Evolutionary conservation across 2,329 filamentous ascomycete genomes (phyloP), one percentile per base, ranked within the genome.

Genomic region (Alternaria brassicae): DNA sequence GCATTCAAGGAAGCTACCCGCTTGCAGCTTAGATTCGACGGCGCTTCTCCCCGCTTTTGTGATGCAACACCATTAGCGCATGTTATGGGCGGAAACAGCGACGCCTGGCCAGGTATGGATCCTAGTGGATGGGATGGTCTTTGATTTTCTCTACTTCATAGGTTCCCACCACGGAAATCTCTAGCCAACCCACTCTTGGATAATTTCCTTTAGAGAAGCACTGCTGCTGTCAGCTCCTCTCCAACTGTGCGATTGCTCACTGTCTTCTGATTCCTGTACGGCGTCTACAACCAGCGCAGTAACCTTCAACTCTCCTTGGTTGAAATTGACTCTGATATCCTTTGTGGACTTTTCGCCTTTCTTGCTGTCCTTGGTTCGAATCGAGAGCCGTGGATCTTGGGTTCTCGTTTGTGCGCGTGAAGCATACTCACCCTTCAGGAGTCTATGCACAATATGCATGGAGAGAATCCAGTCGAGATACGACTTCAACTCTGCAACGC

Each of bases 391-490:
- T 27, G 72, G 62, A 7, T 73, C 69, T 13, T 67, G 61, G 17
- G 58, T 63, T 53, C 63, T 66, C 44, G 68, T 55, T 21, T 58
- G 42, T 15, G 66, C 67, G 17, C 67, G 61, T 13, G 66, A 58
- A 17, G 51, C 49, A 30, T 68, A 73, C 28, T 72, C 68, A 10
- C 62, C 66, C 34, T 66, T 65, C 37, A 78, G 63, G 10, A 75
- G 49, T 25, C 66, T 66, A 49, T 73, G 74, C 9, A 72, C 63
- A 12, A 77, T 55, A 47, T 77, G 66, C 3, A 76, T 54, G 4
- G 76, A 71, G 27, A 78, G 52, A 15, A 76, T 59, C 69, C 70
- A 76, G 50, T 77, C 71, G 3, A 77, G 53, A 53, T 77, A 77
- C 1, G 70, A 70, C 25, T 51, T 71, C 10, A 74, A 37, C 15